phyloP scores from a whole-genome alignment of 257 asterid species.

The Primulina eburnea region DNA sequence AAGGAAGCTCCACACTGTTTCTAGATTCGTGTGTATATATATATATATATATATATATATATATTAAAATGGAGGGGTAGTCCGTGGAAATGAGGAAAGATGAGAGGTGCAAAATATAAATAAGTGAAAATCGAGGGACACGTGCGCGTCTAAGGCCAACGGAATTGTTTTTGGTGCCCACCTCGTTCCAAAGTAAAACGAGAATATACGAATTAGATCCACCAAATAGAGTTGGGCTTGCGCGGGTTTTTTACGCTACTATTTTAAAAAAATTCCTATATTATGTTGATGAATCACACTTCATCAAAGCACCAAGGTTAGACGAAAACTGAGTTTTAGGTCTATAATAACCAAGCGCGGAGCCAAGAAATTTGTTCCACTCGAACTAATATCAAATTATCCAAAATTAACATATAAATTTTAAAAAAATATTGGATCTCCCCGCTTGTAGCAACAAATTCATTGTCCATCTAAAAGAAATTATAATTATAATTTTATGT shows the following conservation, averaged over 20 bases:
- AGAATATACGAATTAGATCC: conserved; percentile 47
- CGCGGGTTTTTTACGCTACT: not conserved
- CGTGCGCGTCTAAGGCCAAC: not conserved
- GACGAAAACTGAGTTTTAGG: no score
- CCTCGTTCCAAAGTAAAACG: conserved; percentile 12
- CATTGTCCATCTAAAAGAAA: no score
- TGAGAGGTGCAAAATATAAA: conserved; percentile 10
- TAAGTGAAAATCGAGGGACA: conserved; percentile 1
- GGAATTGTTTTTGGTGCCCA: conserved; percentile 22
- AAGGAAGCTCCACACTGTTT: not conserved
- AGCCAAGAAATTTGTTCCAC: no score
- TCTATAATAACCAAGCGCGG: no score
- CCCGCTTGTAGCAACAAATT: no score
- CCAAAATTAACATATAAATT: no score
- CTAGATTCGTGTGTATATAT: conserved; percentile 4
- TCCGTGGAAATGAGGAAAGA: not conserved
- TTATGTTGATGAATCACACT: no score
- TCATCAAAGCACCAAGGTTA: no score
- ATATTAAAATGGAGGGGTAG: not conserved
- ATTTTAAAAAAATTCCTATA: not conserved
- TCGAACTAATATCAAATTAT: no score
- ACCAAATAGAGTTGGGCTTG: conserved; percentile 20
- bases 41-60: conserved; percentile 2
- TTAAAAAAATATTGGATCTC: no score
- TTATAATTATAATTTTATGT: no score